Evolutionary conservation across 257 asterid species (phyloP).

Genomic region (Solanum corneliomulleri): DNA sequence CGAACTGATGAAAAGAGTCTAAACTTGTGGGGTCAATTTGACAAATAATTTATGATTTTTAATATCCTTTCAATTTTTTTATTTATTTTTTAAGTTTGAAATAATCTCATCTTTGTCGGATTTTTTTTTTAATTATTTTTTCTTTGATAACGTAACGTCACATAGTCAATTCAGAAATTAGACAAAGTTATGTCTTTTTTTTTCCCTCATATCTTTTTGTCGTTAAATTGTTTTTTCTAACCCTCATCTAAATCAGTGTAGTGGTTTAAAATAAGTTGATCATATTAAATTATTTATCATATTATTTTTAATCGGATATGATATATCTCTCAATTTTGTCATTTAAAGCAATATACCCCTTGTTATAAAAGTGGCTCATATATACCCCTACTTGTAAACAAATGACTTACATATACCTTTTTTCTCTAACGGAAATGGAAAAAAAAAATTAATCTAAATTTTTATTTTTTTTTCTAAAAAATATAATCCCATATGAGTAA

Average conservation of each 20-base stretch:
- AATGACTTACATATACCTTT: fast-evolving
- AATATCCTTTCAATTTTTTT: background rate
- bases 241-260: background rate
- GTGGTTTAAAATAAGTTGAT: background rate
- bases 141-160: background rate
- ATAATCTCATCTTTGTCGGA: conserved; percentile 1
- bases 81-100: background rate
- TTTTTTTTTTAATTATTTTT: background rate
- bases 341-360: fast-evolving
- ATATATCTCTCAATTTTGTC: too few species aligned
- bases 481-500: too few species aligned
- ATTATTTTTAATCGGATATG: too few species aligned
- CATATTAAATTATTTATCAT: background rate
- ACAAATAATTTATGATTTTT: background rate
- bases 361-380: too few species aligned
- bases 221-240: background rate
- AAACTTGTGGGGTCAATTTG: background rate
- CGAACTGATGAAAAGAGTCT: conserved; percentile 1
- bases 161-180: background rate
- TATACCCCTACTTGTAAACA: too few species aligned
- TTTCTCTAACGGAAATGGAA: too few species aligned
- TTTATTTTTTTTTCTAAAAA: too few species aligned
- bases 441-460: too few species aligned
- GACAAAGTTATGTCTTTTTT: background rate
- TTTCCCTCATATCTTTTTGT: background rate